Conservation (phyloP, 306 rosid genomes). For the Pyrus bretschneideri region DNA sequence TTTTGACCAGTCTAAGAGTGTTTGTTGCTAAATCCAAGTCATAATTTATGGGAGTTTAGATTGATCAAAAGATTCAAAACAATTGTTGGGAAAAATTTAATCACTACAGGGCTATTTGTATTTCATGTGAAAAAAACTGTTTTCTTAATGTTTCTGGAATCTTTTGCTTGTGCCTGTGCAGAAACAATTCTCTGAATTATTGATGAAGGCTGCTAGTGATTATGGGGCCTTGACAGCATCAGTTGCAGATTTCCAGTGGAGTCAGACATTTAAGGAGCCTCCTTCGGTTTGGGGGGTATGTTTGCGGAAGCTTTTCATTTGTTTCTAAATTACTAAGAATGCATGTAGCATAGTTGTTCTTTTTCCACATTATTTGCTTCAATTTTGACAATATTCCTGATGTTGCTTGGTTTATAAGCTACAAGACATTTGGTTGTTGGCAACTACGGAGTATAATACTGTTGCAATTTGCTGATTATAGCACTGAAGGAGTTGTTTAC, state of each 20-base stretch:
- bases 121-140: background rate
- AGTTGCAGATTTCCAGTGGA: slow-evolving; percentile 95
- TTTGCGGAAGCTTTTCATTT: slow-evolving; percentile 19
- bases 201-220: slow-evolving; percentile 98
- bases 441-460: background rate
- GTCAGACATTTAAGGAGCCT: slow-evolving; percentile 92
- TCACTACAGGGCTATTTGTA: background rate
- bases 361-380: background rate
- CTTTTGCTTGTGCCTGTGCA: slow-evolving; percentile 37
- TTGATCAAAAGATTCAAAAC: background rate
- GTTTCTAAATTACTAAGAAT: background rate
- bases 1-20: background rate
- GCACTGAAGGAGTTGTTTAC: background rate
- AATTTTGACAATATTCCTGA: background rate
- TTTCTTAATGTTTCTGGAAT: slow-evolving; percentile 20
- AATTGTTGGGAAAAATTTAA: background rate
- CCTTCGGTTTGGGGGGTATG: slow-evolving; percentile 98
- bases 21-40: background rate
- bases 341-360: background rate
- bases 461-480: background rate
- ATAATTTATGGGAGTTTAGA: background rate
- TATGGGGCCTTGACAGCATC: slow-evolving; percentile 94
- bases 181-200: slow-evolving; percentile 92
- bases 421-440: background rate
- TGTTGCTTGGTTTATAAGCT: background rate